Percentiles rank a stretch among this genome's conserved stretches.
Evolutionary conservation across 1,284 basidiomycete genomes (phyloP).

Genomic region (Chondrostereum purpureum): DNA sequence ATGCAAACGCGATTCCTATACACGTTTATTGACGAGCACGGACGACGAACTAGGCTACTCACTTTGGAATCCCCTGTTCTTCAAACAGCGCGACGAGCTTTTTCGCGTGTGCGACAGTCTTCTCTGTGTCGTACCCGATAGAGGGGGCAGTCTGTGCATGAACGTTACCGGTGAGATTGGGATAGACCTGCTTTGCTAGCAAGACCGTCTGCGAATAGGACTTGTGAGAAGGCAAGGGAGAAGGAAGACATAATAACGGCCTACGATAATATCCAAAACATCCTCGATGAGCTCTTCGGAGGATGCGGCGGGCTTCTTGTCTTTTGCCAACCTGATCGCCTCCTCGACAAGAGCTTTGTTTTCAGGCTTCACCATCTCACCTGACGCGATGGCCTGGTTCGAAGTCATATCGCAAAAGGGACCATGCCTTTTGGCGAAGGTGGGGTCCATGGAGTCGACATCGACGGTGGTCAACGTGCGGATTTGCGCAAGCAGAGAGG

Average conservation of each 20-base stretch:
- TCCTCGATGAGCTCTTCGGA: slow-evolving; percentile 27
- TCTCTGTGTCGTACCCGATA: slow-evolving; percentile 34
- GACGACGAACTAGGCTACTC: slow-evolving; percentile 9
- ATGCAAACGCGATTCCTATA: slow-evolving; percentile 39
- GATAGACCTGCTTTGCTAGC: slow-evolving; percentile 37
- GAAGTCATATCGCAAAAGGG: slow-evolving; percentile 46
- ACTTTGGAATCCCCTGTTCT: slow-evolving; percentile 38
- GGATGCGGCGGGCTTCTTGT: slow-evolving; percentile 15
- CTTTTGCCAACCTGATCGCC: slow-evolving; percentile 28
- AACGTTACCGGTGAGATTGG: slow-evolving; percentile 38
- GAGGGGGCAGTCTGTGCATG: slow-evolving; percentile 41
- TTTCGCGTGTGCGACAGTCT: slow-evolving; percentile 39
- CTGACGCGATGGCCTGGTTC: slow-evolving; percentile 40
- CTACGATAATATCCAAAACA: slow-evolving; percentile 36
- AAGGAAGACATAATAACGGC: slow-evolving; percentile 7
- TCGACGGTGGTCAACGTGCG: slow-evolving; percentile 33
- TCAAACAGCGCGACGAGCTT: slow-evolving; percentile 37
- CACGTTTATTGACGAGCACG: neutral
- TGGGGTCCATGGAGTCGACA: slow-evolving; percentile 45
- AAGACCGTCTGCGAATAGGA: slow-evolving; percentile 31
- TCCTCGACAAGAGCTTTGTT: slow-evolving; percentile 25
- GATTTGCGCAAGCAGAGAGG: slow-evolving; percentile 29
- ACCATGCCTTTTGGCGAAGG: slow-evolving; percentile 29
- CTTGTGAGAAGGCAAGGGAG: neutral
- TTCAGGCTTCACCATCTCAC: slow-evolving; percentile 29